phyloP scores from a whole-genome alignment of 331 rosid genomes.

The Phaseolus coccineus region DNA sequence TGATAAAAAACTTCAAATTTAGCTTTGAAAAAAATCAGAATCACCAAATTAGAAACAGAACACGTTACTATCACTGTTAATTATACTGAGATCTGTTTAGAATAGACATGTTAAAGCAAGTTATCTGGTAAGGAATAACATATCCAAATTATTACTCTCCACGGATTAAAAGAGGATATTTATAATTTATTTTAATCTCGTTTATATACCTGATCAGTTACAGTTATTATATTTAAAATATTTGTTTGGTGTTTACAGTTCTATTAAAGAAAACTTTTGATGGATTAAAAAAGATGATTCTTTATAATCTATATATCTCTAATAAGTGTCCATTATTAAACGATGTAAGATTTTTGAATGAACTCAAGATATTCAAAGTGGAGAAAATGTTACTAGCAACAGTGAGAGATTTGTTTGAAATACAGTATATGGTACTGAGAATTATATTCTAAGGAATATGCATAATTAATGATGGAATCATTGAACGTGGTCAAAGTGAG shows the following conservation, averaged over 20 bases:
- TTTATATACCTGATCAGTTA: no score
- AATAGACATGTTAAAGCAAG: neutral
- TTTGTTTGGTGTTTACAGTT: no score
- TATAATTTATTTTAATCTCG: no score
- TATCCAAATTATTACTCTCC: neutral
- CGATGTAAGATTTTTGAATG: no score
- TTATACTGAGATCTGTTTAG: neutral
- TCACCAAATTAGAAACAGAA: neutral
- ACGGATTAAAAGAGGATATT: no score
- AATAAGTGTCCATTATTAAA: no score
- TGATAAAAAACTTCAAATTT: neutral
- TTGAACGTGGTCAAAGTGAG: constrained; percentile 46
- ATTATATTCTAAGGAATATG: neutral
- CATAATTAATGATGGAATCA: constrained; percentile 25
- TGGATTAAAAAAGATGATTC: no score
- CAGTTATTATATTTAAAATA: no score
- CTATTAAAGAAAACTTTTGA: no score
- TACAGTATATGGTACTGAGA: neutral
- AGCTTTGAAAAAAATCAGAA: neutral
- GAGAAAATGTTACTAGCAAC: neutral
- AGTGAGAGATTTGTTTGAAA: neutral
- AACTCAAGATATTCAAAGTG: neutral
- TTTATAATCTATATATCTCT: no score
- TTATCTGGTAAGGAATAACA: neutral
- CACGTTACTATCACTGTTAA: neutral